These are phyloP conservation scores for Mortierella claussenii DNA, from an alignment of 192 early-diverging fungal species.

Conservation along the genomic window DNA sequence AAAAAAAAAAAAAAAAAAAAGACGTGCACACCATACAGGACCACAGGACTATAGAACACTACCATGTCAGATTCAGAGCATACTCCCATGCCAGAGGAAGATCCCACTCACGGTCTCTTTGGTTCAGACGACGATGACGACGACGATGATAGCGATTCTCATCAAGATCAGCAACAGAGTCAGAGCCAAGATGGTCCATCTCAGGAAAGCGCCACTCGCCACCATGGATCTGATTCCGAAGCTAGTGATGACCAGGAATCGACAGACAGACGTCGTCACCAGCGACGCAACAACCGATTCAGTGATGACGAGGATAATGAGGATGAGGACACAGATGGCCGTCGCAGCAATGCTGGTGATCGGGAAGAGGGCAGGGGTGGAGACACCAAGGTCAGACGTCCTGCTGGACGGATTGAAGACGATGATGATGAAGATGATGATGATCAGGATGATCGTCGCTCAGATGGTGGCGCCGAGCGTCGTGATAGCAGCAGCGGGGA, in stretches of 20 bases:
- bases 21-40: not conserved
- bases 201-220: not conserved
- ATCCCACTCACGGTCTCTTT: slow-evolving; percentile 43
- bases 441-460: slow-evolving; percentile 8
- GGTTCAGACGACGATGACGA: slow-evolving; percentile 50
- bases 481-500: slow-evolving; percentile 31
- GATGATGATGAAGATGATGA: slow-evolving; percentile 42
- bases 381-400: slow-evolving; percentile 20
- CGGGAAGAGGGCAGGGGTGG: too few species aligned
- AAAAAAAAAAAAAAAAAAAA: not conserved
- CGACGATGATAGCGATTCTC: slow-evolving; percentile 13
- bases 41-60: not conserved
- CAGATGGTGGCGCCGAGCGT: not conserved
- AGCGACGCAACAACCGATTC: slow-evolving; percentile 36
- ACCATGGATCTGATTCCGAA: slow-evolving; percentile 15
- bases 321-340: not conserved
- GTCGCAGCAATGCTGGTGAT: not conserved
- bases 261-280: slow-evolving; percentile 10
- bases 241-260: slow-evolving; percentile 16
- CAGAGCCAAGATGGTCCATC: slow-evolving; percentile 10
- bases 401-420: slow-evolving; percentile 32
- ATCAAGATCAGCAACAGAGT: not conserved
- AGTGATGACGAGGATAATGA: slow-evolving; percentile 40
- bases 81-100: slow-evolving; percentile 30
- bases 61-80: slow-evolving; percentile 53